Evolutionary conservation across 2,329 filamentous ascomycete species (phyloP).

Genomic region (Fusarium tuaranense): DNA sequence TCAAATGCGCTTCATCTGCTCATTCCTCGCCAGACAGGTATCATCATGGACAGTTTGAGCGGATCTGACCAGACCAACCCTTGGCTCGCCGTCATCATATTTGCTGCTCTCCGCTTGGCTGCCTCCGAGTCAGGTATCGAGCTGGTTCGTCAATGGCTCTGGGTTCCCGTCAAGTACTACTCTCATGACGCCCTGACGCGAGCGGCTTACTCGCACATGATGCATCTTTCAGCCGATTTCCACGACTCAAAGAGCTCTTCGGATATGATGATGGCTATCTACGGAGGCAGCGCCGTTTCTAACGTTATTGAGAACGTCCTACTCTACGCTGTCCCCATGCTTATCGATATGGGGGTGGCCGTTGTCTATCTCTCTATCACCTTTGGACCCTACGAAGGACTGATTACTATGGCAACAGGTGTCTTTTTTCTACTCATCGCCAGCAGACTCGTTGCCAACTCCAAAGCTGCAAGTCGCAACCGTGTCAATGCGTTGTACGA

Average conservation of each 20-base stretch:
- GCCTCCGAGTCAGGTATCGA: slow-evolving; percentile 67
- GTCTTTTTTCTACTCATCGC: slow-evolving; percentile 68
- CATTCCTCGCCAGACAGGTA: slow-evolving; percentile 83
- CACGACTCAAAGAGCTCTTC: slow-evolving; percentile 71
- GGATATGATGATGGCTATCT: slow-evolving; percentile 68
- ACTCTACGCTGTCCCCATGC: slow-evolving; percentile 69
- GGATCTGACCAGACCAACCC: slow-evolving; percentile 60
- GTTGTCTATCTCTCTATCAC: slow-evolving; percentile 69
- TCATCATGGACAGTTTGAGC: slow-evolving; percentile 78
- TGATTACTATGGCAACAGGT: slow-evolving; percentile 70
- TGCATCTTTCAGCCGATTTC: slow-evolving; percentile 71
- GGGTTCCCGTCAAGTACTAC: slow-evolving; percentile 69
- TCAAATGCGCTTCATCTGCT: slow-evolving; percentile 81
- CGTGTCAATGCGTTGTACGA: slow-evolving; percentile 66
- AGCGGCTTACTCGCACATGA: slow-evolving; percentile 69
- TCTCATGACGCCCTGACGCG: slow-evolving; percentile 65
- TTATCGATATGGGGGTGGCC: slow-evolving; percentile 70
- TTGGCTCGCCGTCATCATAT: slow-evolving; percentile 65
- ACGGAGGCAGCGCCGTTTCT: slow-evolving; percentile 64
- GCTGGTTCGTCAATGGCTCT: slow-evolving; percentile 66
- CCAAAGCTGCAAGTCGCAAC: slow-evolving; percentile 61
- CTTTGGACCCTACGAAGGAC: slow-evolving; percentile 71
- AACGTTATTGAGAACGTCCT: slow-evolving; percentile 69
- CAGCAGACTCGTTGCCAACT: slow-evolving; percentile 62
- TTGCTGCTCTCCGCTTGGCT: slow-evolving; percentile 63